phyloP scores from a whole-genome alignment of 2,329 filamentous ascomycete genomes.

The Eutypa lata region DNA sequence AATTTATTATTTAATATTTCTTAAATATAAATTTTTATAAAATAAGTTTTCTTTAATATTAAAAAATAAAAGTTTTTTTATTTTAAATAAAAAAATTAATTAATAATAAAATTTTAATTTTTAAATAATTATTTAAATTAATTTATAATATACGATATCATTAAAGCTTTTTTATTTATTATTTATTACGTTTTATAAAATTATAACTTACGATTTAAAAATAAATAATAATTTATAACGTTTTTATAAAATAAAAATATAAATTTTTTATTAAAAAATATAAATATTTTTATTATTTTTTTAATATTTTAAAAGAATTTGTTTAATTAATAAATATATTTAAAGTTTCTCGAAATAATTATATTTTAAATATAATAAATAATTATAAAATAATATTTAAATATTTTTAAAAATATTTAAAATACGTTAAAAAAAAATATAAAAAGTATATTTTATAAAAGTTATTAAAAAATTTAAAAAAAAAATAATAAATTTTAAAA shows the following conservation, averaged over 20 bases:
- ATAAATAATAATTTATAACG: background rate
- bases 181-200: no score
- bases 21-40: background rate
- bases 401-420: background rate
- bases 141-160: no score
- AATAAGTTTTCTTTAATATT: background rate
- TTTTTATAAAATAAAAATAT: background rate
- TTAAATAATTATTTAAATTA: no score
- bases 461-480: no score
- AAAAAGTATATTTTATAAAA: no score
- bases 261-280: background rate
- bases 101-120: background rate
- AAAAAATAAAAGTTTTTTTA: background rate
- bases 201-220: background rate
- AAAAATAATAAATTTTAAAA: no score
- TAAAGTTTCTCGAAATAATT: background rate
- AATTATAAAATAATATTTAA: background rate
- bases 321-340: background rate
- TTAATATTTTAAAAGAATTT: background rate
- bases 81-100: background rate
- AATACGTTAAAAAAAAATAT: background rate
- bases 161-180: no score
- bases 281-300: background rate
- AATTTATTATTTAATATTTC: background rate
- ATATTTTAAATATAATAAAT: background rate